Percentiles rank a stretch among this genome's conserved stretches.
phyloP scores from a whole-genome alignment of 371 early-diverging fungal genomes.

The Mortierella sp. region DNA sequence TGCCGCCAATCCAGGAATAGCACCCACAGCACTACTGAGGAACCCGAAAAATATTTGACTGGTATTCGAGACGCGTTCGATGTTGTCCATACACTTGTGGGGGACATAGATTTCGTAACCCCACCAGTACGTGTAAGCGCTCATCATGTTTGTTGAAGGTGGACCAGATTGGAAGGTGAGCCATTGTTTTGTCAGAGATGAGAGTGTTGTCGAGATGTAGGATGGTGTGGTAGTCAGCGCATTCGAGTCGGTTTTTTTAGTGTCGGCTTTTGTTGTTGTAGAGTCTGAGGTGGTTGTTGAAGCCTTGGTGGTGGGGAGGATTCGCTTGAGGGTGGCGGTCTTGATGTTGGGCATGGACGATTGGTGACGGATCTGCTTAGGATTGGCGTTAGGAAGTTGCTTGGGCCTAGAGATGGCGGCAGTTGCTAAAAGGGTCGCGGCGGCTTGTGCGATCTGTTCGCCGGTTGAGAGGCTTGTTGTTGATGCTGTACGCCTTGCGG shows the following conservation, averaged over 20 bases:
- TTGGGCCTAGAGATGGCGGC: conserved; percentile 36
- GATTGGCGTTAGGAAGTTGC: background rate
- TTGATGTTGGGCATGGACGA: conserved; percentile 31
- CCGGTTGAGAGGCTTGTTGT: conserved; percentile 28
- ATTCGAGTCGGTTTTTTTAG: background rate
- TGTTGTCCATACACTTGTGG: conserved; percentile 45
- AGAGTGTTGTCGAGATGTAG: conserved; percentile 27
- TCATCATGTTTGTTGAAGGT: conserved; percentile 38
- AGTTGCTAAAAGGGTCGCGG: conserved; percentile 37
- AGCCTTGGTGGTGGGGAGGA: conserved; percentile 24
- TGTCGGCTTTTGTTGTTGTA: background rate
- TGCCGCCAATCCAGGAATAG: conserved; percentile 35
- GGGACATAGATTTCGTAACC: conserved; percentile 60
- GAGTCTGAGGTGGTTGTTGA: background rate
- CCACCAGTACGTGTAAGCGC: conserved; percentile 59
- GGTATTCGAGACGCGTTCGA: conserved; percentile 54
- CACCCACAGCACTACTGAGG: conserved; percentile 33
- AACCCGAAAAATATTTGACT: conserved; percentile 53
- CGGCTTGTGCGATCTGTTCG: conserved; percentile 46
- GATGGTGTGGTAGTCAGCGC: conserved; percentile 4
- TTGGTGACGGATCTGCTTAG: conserved; percentile 11
- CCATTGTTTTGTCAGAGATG: conserved; percentile 21
- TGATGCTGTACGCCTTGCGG: background rate
- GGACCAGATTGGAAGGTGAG: conserved; percentile 7
- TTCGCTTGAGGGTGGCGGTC: conserved; percentile 15